Evolutionary conservation across 1,139 yeast genomes (phyloP), one percentile per base, ranked within the genome.

Genomic region (Suhomyces kunorum): DNA sequence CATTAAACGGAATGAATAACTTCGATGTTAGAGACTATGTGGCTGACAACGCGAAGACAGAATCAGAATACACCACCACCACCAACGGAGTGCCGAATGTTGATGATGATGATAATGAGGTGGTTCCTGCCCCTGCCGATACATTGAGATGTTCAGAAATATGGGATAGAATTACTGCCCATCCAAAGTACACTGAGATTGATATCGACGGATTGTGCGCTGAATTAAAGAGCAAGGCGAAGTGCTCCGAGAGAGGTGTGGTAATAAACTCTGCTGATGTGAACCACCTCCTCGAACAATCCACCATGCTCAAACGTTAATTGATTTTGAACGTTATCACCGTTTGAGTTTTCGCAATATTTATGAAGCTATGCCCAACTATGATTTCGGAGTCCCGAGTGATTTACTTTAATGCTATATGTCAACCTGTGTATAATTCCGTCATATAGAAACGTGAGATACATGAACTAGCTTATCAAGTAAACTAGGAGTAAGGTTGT

Each of bases 81-180:
- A 28, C n/a, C n/a, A n/a, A n/a, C n/a, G n/a, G n/a, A n/a, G 39
- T 24, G 19, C 28, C 38, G 23, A 23, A 43, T 15, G 44, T 37
- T 13, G 59, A 54, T 16, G 63, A 58, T 8, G 66, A 56, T 19
- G 64, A 58, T 11, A 68, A 48, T 16, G 74, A 71, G 39, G 68
- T 74, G 33, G 84, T 80, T 3, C 85, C 86, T 25, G 74, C 80
- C 4, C 61, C 83, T 56, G 61, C 67, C 61, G 34, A 69, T 62
- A 54, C 58, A 71, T 51, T 87, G 64, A 77, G 80, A 55, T 92
- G 98, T 62, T 81, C 95, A 0, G 97, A 89, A 53, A 85, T 90
- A 16, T 92, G 98, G 98, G 98, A 90, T 61, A 78, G 98, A 56
- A 86, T 92, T 28, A 87, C 96, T 3, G 68, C 95, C 12, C 97